phyloP scores from a whole-genome alignment of 2,329 filamentous ascomycete species.

The Aspergillus sp. region DNA sequence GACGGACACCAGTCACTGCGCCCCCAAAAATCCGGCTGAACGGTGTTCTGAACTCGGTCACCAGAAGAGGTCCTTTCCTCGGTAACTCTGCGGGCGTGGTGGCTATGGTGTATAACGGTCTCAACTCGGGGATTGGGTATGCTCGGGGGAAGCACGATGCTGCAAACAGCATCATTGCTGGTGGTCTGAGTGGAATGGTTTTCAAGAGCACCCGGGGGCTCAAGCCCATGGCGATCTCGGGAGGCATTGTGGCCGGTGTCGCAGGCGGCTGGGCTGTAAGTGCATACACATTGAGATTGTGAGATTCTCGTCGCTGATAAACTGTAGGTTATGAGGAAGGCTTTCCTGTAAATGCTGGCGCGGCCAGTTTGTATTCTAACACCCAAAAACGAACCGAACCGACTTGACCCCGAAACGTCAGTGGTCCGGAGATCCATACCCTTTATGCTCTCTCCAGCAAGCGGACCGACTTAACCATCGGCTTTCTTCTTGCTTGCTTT shows the following conservation, averaged over 20 bases:
- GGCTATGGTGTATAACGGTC: conserved; percentile 90
- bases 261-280: conserved; percentile 88
- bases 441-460: conserved; percentile 20
- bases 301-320: conserved; percentile 7
- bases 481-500: conserved; percentile 22
- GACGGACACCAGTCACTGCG: conserved; percentile 60
- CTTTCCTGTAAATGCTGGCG: conserved; percentile 38
- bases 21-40: conserved; percentile 90
- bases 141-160: conserved; percentile 80
- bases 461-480: conserved; percentile 19
- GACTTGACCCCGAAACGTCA: conserved; percentile 11
- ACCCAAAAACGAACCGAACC: conserved; percentile 4
- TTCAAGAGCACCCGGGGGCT: conserved; percentile 94
- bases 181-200: conserved; percentile 80
- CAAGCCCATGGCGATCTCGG: conserved; percentile 89
- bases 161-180: conserved; percentile 78
- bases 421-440: conserved; percentile 20
- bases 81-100: conserved; percentile 95
- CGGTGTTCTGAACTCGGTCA: conserved; percentile 89
- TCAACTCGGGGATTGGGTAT: conserved; percentile 78
- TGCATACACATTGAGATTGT: conserved; percentile 22
- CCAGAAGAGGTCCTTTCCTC: conserved; percentile 83
- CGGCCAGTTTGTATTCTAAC: conserved; percentile 11
- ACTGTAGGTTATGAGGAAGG: conserved; percentile 45
- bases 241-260: conserved; percentile 76